Evolutionary conservation across 495 filamentous ascomycete species (phyloP).

Genomic region (Parathielavia appendiculata): DNA sequence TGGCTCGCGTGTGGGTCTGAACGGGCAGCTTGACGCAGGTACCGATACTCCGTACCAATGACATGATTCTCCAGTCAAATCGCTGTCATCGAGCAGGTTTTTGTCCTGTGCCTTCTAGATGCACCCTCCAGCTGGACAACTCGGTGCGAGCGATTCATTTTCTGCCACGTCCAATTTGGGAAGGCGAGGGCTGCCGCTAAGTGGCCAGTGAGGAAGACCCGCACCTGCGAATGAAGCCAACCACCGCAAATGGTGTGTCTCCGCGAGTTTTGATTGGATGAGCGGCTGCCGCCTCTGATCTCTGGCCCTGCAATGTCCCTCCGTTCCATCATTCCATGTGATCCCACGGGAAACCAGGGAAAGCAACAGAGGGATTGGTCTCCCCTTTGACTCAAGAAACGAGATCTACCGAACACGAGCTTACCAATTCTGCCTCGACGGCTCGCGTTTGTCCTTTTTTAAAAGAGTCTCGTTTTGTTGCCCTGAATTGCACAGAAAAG

Average conservation of each 20-base stretch:
- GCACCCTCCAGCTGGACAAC: too few relatives aligned
- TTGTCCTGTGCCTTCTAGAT: too few relatives aligned
- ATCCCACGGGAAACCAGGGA: slow-evolving; percentile 1
- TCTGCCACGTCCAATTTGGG: neutral
- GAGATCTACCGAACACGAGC: neutral
- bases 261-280: neutral
- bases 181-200: slow-evolving; percentile 7
- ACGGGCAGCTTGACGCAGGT: too few relatives aligned
- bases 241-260: neutral
- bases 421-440: neutral
- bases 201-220: slow-evolving; percentile 5
- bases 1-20: neutral
- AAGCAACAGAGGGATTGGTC: too few relatives aligned
- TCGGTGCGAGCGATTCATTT: too few relatives aligned
- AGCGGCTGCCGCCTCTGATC: neutral
- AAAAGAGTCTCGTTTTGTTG: neutral
- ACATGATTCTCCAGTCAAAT: too few relatives aligned
- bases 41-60: too few relatives aligned
- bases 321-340: neutral
- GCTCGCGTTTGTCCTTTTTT: neutral
- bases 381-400: too few relatives aligned
- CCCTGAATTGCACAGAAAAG: too few relatives aligned
- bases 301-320: neutral
- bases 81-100: too few relatives aligned
- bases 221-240: neutral